Conservation (phyloP, 2,329 filamentous ascomycete genomes). For the Neophaeococcomyces aloes region DNA sequence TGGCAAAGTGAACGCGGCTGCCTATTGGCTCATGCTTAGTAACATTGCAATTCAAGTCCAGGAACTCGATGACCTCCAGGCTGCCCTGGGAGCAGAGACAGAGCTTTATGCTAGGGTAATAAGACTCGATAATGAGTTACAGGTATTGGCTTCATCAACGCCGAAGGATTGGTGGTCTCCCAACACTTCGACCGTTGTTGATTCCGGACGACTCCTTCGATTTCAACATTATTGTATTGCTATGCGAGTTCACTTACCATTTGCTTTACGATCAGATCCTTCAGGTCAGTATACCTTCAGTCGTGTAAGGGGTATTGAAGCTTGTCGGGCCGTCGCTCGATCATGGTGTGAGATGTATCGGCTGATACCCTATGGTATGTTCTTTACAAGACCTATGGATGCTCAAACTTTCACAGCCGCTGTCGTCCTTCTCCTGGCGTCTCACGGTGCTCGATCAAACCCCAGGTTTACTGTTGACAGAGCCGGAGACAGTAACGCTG, state of each 20-base stretch:
- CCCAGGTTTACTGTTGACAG: not conserved
- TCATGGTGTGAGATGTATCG: constrained; percentile 9
- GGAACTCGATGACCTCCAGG: constrained; percentile 9
- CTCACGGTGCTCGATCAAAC: constrained; percentile 7
- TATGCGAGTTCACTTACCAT: constrained; percentile 12
- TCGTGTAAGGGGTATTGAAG: constrained; percentile 11
- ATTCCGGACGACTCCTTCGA: constrained; percentile 7
- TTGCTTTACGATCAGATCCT: constrained; percentile 9
- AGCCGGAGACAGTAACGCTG: not conserved
- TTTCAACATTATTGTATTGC: constrained; percentile 11
- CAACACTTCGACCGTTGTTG: not conserved
- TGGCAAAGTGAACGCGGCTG: constrained; percentile 4
- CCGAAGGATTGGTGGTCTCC: constrained; percentile 10
- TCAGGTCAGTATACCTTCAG: constrained; percentile 9
- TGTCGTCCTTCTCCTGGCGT: constrained; percentile 12
- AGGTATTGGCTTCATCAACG: constrained; percentile 7
- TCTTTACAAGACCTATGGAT: constrained; percentile 12
- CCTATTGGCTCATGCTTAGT: constrained; percentile 10
- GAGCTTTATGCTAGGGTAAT: constrained; percentile 11
- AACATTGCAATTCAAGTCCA: constrained; percentile 10
- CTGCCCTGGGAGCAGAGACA: not conserved
- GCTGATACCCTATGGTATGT: constrained; percentile 10
- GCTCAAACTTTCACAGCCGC: constrained; percentile 13
- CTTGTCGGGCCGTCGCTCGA: constrained; percentile 10
- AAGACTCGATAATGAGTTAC: constrained; percentile 12